These are phyloP conservation scores for Medicago lupulina DNA, from an alignment of 306 rosid genomes.

Conservation along the genomic window DNA sequence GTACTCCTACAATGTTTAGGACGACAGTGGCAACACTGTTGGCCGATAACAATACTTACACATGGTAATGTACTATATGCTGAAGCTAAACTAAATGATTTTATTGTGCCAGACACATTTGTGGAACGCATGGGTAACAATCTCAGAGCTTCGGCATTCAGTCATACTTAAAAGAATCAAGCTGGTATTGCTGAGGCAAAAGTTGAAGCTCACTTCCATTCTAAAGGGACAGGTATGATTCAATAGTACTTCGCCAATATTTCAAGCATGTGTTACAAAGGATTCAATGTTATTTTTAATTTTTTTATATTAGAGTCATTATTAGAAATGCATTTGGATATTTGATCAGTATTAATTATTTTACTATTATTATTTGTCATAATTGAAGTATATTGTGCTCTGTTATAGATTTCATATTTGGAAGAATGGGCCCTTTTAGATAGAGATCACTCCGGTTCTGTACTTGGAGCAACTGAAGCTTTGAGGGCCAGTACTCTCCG, in stretches of 20 bases:
- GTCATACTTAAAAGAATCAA: conserved; percentile 98
- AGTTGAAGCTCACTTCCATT: conserved; percentile 90
- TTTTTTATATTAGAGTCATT: conserved; percentile 17
- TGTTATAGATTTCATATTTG: conserved; percentile 75
- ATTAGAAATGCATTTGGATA: conserved; percentile 13
- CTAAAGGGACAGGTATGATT: conserved; percentile 93
- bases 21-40: conserved; percentile 27
- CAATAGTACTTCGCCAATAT: conserved; percentile 14
- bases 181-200: conserved; percentile 87
- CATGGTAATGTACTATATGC: conserved; percentile 33
- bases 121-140: conserved; percentile 99
- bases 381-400: conserved; percentile 45
- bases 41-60: conserved; percentile 31
- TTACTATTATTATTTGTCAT: conserved; percentile 13
- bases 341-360: conserved; percentile 25
- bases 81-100: conserved; percentile 40
- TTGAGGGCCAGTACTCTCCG: conserved; percentile 98
- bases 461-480: conserved; percentile 98
- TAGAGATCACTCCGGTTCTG: conserved; percentile 84
- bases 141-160: conserved; percentile 91
- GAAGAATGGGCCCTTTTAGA: conserved; percentile 97
- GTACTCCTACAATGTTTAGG: conserved; percentile 13
- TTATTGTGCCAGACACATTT: conserved; percentile 73
- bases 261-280: conserved; percentile 27
- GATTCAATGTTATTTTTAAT: conserved; percentile 23